Evolutionary conservation across 306 rosid species (phyloP), one percentile per base, ranked within the genome.

Genomic region (Glycine soja): DNA sequence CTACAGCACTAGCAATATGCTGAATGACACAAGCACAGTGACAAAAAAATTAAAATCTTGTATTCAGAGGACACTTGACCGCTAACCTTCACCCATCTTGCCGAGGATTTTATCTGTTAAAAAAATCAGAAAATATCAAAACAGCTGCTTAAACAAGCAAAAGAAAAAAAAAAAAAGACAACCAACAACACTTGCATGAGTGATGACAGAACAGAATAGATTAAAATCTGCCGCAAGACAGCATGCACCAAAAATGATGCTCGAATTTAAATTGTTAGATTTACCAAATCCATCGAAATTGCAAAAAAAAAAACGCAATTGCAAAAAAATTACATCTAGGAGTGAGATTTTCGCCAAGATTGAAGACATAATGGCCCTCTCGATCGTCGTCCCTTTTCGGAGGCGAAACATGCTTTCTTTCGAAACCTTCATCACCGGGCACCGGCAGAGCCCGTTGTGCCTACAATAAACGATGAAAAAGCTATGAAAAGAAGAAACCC

Each of bases 61-160:
- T 84, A 92, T 81, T 87, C 90, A 91, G 92, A 92, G 76, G 88
- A 78, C 92, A 89, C 97, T 88, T 81, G 94, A 92, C 94, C 89
- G 91, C 98, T 92, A 92, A 94, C 97, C 98, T 94, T 94, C 98
- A 89, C 97, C 98, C 91, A 94, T 92, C 88, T 92, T 94, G 92
- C 96, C 78, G 78, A 94, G 93, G 81, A 94, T 91, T 88, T 94
- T 94, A 91, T 91, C 98, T 94, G 98, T 85, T 70, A 64, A 65
- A 68, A 38, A 36, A 63, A 34, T 32, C 5, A 45, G 66, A 64
- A 75, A 75, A 67, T 14, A 15, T 38, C 1, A 58, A 79, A 79
- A 70, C 6, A 46, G 14, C 24, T 6, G 3, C 24, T 18, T 78
- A 59, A 30, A 0, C 34, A 71, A 40, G 13, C 4, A 52, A 52